Evolutionary conservation across 805 yeast genomes (phyloP).

Genomic region (Grigorovia yakushimaensis): DNA sequence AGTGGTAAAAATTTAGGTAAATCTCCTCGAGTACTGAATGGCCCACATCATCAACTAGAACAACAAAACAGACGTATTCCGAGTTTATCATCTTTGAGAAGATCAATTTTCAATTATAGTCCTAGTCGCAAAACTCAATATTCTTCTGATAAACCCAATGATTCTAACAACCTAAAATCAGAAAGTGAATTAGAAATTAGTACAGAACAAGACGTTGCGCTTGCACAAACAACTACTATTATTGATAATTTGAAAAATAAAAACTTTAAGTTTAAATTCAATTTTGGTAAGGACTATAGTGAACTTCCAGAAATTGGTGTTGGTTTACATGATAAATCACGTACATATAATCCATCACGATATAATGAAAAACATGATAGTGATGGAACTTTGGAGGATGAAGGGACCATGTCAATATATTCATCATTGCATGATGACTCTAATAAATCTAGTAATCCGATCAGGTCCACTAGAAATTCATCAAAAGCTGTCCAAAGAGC

Average conservation of each 20-base stretch:
- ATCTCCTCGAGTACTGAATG: neutral
- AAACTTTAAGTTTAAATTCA: constrained; percentile 27
- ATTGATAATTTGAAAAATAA: constrained; percentile 21
- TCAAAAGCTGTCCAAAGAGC: constrained; percentile 51
- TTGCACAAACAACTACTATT: constrained; percentile 4
- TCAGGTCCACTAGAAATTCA: constrained; percentile 30
- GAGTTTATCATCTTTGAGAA: constrained; percentile 15
- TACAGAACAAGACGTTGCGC: neutral
- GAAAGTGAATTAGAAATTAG: neutral
- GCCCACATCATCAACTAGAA: neutral
- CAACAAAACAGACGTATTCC: constrained; percentile 6
- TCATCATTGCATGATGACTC: constrained; percentile 38
- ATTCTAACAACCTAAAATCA: neutral
- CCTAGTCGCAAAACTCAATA: neutral
- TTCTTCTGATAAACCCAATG: neutral
- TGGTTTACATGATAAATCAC: neutral
- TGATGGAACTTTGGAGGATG: constrained; percentile 40
- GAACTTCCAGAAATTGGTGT: neutral
- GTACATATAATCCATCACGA: neutral
- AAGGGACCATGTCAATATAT: constrained; percentile 58
- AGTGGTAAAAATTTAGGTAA: constrained; percentile 3
- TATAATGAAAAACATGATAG: neutral
- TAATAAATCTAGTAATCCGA: constrained; percentile 26
- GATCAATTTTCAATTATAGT: constrained; percentile 20
- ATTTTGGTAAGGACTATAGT: constrained; percentile 12